Base-by-base conservation (phyloP, 2,329 filamentous ascomycete species). In the Pestalotiopsis sp. region DNA sequence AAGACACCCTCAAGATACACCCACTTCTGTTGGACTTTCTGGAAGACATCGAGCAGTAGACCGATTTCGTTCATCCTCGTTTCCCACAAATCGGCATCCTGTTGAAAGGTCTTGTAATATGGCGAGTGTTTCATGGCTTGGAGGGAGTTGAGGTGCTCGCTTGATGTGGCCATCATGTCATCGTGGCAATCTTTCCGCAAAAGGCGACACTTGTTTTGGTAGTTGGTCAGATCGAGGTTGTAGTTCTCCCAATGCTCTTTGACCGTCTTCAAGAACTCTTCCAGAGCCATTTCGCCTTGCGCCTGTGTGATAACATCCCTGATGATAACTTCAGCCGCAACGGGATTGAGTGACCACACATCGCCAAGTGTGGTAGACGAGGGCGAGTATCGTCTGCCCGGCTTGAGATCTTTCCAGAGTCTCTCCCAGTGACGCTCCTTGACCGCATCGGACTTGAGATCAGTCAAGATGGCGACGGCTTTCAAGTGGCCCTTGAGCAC, bases 1-100 rank as follows among this genome's bases (percentile, higher is more conserved):
- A 99, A 99, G 41, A 99, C 96, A 73, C 96, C 96, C 82, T 99
- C 97, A 4, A 99, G 89, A 79, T 99, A 99, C 7, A 99, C 96
- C 96, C 96, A 99, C 83, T 99, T 96, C 71, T 97, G 92, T 81
- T 99, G 96, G n/a, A 99, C 97, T 81, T 99, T 97, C 75, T 99
- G 99, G 97, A 97, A 99, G 17, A 99, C 95, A 79, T 99, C 96
- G 77, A 99, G 99, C 11, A 99, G 87, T 17, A 99, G 94, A 78
- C 99, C 96, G 2, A 99, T 94, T 61, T 96, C 91, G 80, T 98
- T 99, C 31, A 99, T 87, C 80, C 97, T 97, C 82, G 99, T 97
- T 81, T 99, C 97, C 96, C 96, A 99, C 1, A 92, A 89, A 0
- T 94, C 92, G 6, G 97, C 97, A 75, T 99, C 96, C 76, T 99